Conservation (phyloP, 164 flowering plant genomes). For the Sextonia rubra region DNA sequence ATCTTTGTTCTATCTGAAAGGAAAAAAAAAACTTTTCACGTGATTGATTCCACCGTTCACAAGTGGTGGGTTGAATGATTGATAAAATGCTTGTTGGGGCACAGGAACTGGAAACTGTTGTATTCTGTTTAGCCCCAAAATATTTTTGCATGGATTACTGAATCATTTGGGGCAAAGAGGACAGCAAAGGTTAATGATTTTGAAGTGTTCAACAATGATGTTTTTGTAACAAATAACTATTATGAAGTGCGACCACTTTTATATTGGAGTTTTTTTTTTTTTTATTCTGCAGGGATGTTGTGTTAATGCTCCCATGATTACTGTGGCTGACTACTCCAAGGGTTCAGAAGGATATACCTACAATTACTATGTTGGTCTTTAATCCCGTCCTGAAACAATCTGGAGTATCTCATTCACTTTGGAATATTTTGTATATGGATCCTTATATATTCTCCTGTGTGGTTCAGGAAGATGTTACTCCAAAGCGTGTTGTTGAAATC, state of each 20-base stretch:
- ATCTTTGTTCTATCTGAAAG: too few relatives aligned
- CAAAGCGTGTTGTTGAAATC: slow-evolving; percentile 83
- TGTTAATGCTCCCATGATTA: slow-evolving; percentile 99
- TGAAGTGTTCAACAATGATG: not conserved
- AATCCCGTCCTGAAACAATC: not conserved
- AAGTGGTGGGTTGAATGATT: too few relatives aligned
- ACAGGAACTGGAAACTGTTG: too few relatives aligned
- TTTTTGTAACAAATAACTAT: not conserved
- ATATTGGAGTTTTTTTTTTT: too few relatives aligned
- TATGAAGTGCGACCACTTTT: not conserved
- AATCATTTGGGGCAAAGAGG: too few relatives aligned
- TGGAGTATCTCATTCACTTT: not conserved
- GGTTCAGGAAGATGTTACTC: slow-evolving; percentile 92
- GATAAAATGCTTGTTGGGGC: too few relatives aligned
- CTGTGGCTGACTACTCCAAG: slow-evolving; percentile 95
- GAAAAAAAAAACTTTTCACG: too few relatives aligned
- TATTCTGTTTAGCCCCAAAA: too few relatives aligned
- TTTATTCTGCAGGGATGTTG: slow-evolving; percentile 82
- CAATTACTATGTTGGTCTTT: slow-evolving; percentile 70
- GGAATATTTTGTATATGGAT: not conserved
- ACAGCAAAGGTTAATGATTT: too few relatives aligned
- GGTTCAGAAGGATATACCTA: slow-evolving; percentile 98
- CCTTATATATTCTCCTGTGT: slow-evolving; percentile 5
- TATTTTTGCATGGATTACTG: too few relatives aligned
- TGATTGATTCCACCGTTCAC: too few relatives aligned